A percentile compares a stretch with the other conserved stretches of the same genome.
Evolutionary conservation across 768 basidiomycete genomes (phyloP).

Genomic region (Ephemerocybe angulata): DNA sequence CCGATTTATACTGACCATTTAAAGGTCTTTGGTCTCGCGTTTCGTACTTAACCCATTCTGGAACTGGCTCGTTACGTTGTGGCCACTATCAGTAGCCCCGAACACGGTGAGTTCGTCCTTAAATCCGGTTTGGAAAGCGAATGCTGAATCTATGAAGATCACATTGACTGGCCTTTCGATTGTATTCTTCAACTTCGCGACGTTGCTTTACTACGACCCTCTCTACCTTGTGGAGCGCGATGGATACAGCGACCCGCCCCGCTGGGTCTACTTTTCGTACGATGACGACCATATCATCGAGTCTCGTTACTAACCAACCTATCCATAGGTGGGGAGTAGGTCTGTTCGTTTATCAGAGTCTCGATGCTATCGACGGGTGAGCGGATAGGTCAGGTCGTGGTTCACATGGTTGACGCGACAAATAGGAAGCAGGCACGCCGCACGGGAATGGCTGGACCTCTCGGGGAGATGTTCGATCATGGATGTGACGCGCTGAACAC

Average conservation of each 20-base stretch:
- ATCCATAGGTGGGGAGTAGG: slow-evolving; percentile 75
- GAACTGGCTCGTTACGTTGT: slow-evolving; percentile 87
- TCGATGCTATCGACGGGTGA: slow-evolving; percentile 88
- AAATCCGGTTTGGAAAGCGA: background rate
- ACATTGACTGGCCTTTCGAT: slow-evolving; percentile 81
- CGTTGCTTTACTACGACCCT: slow-evolving; percentile 82
- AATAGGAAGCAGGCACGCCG: slow-evolving; percentile 95
- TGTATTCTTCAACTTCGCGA: slow-evolving; percentile 80
- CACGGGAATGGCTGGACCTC: slow-evolving; percentile 95
- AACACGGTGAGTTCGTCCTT: slow-evolving; percentile 63
- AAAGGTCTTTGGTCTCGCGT: slow-evolving; percentile 71
- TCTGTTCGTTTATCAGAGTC: slow-evolving; percentile 86
- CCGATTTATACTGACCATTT: background rate
- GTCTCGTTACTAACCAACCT: background rate
- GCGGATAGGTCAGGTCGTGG: slow-evolving; percentile 83
- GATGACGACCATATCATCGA: slow-evolving; percentile 23
- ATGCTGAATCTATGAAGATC: slow-evolving; percentile 51
- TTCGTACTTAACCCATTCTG: slow-evolving; percentile 83
- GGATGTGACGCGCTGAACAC: no score
- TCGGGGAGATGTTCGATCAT: slow-evolving; percentile 98
- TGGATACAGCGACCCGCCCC: slow-evolving; percentile 58
- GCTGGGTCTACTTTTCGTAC: slow-evolving; percentile 90
- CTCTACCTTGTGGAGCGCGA: slow-evolving; percentile 66
- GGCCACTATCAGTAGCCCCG: slow-evolving; percentile 81
- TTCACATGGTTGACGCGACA: slow-evolving; percentile 86